Evolutionary conservation across 2,329 filamentous ascomycete species (phyloP), one percentile per base, ranked within the genome.

Genomic region (Cercospora janseana): DNA sequence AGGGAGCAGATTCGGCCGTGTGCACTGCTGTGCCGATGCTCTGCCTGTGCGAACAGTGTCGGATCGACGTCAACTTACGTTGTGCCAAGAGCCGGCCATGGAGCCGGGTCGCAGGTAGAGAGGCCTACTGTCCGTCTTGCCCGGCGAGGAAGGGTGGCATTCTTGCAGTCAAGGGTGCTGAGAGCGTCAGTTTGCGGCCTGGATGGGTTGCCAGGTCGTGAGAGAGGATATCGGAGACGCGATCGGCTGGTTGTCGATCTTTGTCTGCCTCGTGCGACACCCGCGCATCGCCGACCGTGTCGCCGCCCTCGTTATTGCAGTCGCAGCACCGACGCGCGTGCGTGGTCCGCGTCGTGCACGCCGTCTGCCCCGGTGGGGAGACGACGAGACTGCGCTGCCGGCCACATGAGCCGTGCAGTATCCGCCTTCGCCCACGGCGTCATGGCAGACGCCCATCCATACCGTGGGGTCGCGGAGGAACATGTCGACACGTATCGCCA

Each of bases 21-120:
- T n/a, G 35, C 35, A 24, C 10, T 38, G 35, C n/a, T 23, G 35
- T 23, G 18, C 18, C 24, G 35, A 7, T 38, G 35, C 24, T 10
- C 20, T 23, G 35, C 35, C n/a, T 21, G 16, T 37, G 34, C 34
- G 34, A 37, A 37, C 34, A 16, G 34, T 38, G 34, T 21, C 24
- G 18, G 34, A 21, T 21, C 18, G 18, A 38, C 10, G 34, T n/a
- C n/a, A n/a, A 4, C 34, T 38, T 23, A 23, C 34, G 34, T 38
- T 38, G 34, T 23, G 35, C 35, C 35, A 38, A 38, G 35, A 21
- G 35, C 35, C 13, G 20, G 34, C 35, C 20, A 23, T 38, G 35
- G 35, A 20, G 13, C 34, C 34, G 23, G 34, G 42, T 20, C 20
- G 28, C 42, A 45, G 42, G 42, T 45, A 45, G 15, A 34, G 42